Evolutionary conservation across 345 rosid species (phyloP), one percentile per base, ranked within the genome.

Genomic region (Dipteronia sinensis): DNA sequence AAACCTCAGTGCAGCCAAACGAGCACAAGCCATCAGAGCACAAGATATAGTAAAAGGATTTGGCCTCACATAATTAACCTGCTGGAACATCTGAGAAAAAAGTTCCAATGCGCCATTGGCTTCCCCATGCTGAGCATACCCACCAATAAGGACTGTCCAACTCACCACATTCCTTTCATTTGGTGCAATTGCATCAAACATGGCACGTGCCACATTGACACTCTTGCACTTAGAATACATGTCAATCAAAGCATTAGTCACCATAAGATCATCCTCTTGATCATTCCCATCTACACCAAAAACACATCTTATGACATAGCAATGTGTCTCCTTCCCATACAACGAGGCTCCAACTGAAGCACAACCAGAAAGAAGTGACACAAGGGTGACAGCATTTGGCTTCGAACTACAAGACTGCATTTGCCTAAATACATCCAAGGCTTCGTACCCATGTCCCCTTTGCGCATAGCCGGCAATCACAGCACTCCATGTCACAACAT

Each of bases 401-500:
- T 80, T 78, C 1, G 83, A 76, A 22, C 88, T 84, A 51, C 80
- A 82, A 76, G 76, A 66, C 75, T 78, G 82, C 98, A 94, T 94
- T 84, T 88, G 80, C 79, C 94, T 83, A 79, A 85, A 94, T 69
- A 92, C 91, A 77, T 80, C 84, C 79, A 94, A 44, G 49, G 98
- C 97, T 83, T 88, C 89, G 66, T 80, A 67, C n/a, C 98, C 97
- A 79, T 79, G 88, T 13, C 89, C 95, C 29, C 88, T 85, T 79
- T 94, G 98, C 29, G 97, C 91, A 85, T 86, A 94, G 20, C 98
- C 98, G 10, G 98, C 89, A 80, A 94, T 92, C 67, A 93, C 92
- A 68, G 98, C 90, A 80, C 91, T 92, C 97, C 97, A 94, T 19
- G 97, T 86, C 64, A 94, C 95, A 71, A 94, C 97, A 87, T 94